Conservation (phyloP, 352 stramenopile species). For the Pythium coloratum region DNA sequence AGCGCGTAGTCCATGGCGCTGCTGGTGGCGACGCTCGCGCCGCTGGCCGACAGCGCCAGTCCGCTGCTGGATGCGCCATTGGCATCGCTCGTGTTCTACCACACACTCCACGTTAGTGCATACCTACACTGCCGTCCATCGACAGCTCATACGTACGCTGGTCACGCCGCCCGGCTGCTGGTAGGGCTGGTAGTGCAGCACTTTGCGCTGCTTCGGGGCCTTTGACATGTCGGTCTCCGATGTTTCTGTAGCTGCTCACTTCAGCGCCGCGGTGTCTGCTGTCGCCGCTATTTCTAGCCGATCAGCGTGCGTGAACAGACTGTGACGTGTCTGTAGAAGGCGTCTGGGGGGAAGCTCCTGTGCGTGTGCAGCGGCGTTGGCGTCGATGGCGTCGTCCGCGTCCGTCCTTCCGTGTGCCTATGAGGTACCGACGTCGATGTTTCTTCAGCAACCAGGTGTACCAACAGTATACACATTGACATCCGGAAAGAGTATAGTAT, state of each 20-base stretch:
- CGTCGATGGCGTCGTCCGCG: background rate
- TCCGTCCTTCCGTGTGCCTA: background rate
- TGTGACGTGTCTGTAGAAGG: background rate
- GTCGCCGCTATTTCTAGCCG: background rate
- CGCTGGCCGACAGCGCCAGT: background rate
- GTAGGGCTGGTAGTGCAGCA: constrained; percentile 81
- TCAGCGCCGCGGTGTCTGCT: background rate
- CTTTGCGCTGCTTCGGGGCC: constrained; percentile 74
- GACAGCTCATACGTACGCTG: constrained; percentile 1
- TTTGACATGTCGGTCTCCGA: constrained; percentile 60
- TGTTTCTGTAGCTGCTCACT: background rate
- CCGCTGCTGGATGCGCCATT: constrained; percentile 2
- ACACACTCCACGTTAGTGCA: background rate
- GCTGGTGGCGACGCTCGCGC: background rate
- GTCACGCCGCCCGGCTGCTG: constrained; percentile 31
- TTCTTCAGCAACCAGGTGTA: constrained; percentile 24
- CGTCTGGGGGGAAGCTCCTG: background rate
- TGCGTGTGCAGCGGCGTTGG: background rate
- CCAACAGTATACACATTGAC: background rate
- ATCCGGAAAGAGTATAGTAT: constrained; percentile 30
- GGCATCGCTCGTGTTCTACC: constrained; percentile 15
- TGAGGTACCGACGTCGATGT: background rate
- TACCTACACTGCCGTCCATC: background rate
- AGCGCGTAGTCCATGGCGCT: constrained; percentile 36
- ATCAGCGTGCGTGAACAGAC: background rate